Base-by-base conservation (phyloP, 179 eudicot genomes). In the Corrigiola litoralis region DNA sequence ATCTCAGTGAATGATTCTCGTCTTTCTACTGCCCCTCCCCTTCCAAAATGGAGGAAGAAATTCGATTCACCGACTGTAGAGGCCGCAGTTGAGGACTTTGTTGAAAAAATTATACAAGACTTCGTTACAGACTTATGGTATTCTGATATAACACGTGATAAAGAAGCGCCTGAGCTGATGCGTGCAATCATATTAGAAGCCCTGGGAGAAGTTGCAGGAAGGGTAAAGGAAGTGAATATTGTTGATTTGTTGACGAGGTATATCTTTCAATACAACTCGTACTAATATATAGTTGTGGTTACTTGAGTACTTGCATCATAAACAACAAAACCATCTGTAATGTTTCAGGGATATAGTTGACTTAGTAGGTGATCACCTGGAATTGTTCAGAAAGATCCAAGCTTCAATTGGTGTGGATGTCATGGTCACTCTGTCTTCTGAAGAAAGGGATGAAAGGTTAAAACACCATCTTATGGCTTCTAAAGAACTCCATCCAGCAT, bases 241-340 rank as follows among this genome's bases (percentile, higher is more conserved):
- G 96, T 95, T 75, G 97, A 95, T 79, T 78, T 95, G 70, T 66
- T 95, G 75, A 88, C 99, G 63, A 88, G 96, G 99, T 95, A 77
- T 16, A 14, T 57, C 18, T 42, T n/a, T 28, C 33, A 37, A 38
- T 36, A 33, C 24, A 16, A 60, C 33, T 41, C 27, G 51, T 42
- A 60, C 36, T 59, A 36, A 52, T 33, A n/a, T 20, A 31, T 20
- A 1, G 8, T 60, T 29, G 44, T 21, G 2, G 36, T n/a, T 7
- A 68, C 40, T 53, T 37, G 47, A 51, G 32, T 56, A 62, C 49
- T 49, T 49, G 48, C 45, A 56, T 61, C 9, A 5, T 56, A n/a
- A 72, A 24, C 32, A 60, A 46, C 65, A 52, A 38, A 70, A 34
- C 27, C n/a, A 47, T 58, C 74, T 62, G 17, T 31, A 49, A 49